A percentile compares a stretch with the other conserved stretches of the same genome.
These are phyloP conservation scores for Pharus latifolius DNA, from an alignment of 176 grass and related monocot species.

Conservation along the genomic window DNA sequence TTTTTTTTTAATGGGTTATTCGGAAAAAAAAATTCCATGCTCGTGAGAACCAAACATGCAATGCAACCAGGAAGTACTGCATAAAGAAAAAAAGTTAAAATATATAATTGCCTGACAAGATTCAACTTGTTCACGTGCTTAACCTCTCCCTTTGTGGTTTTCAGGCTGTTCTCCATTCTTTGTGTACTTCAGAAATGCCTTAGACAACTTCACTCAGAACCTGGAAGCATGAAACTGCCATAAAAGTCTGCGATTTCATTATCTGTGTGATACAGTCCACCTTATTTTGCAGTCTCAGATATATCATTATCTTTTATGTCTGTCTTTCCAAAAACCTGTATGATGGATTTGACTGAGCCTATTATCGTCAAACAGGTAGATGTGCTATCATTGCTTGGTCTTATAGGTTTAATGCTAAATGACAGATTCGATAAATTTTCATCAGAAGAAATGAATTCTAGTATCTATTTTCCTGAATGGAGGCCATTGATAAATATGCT, in stretches of 20 bases:
- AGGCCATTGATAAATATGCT: conserved; percentile 65
- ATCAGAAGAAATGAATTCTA: conserved; percentile 46
- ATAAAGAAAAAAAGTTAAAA: too few relatives aligned
- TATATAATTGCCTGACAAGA: conserved; percentile 8
- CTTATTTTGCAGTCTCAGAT: conserved; percentile 94
- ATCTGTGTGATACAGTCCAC: conserved; percentile 76
- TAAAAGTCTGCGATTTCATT: conserved; percentile 72
- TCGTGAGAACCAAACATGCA: too few relatives aligned
- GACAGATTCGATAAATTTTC: conserved; percentile 60
- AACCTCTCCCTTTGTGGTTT: conserved; percentile 23
- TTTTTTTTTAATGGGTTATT: too few relatives aligned
- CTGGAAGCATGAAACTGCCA: conserved; percentile 59
- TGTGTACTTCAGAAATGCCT: conserved; percentile 85
- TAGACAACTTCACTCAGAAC: conserved; percentile 67
- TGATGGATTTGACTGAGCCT: conserved; percentile 1
- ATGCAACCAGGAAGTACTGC: too few relatives aligned
- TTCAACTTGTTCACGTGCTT: background rate
- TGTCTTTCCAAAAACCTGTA: too few relatives aligned
- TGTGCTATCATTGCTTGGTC: conserved; percentile 40
- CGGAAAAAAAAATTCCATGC: too few relatives aligned
- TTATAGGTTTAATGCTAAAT: conserved; percentile 47
- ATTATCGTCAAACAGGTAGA: conserved; percentile 48
- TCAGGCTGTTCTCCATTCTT: conserved; percentile 57
- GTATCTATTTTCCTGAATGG: conserved; percentile 60
- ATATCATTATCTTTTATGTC: conserved; percentile 4